Base-by-base conservation (phyloP, 352 stramenopile genomes). In the Nothophytophthora sp. region DNA sequence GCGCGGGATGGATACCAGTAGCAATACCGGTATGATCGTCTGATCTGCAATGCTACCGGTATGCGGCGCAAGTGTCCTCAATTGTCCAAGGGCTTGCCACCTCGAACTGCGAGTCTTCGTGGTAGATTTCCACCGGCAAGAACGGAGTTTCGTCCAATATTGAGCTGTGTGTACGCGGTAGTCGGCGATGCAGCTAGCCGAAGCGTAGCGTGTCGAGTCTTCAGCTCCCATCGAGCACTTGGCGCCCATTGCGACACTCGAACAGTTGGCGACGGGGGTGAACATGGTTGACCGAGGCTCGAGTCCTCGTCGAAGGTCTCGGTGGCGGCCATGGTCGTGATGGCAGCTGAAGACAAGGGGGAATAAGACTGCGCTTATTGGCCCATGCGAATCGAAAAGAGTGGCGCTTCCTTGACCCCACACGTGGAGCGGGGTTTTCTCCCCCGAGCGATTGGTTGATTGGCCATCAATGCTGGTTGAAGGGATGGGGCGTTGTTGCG, bases 271-370 rank as follows among this genome's bases (percentile, higher is more conserved):
- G 3, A 51, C 40, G n/a, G 47, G 43, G 15, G 19, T 64, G 40
- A 69, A 64, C 2, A 61, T 34, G 22, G 60, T 23, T 46, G 65
- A 18, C 39, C 54, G n/a, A 38, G 24, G 40, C 55, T 61, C 34
- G 48, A 61, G 19, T 51, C 28, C 0, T 46, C 54, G 49, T 65
- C 48, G 34, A 51, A 64, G 16, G 51, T 20, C 36, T 56, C 13
- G 11, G 63, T 28, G 4, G 43, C 53, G 5, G 53, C 54, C 51
- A 67, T 60, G 2, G 30, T 38, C 2, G 34, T 8, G 1, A 20
- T 8, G 7, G 25, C 23, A 16, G 50, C 33, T 28, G 29, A 49
- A 20, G 16, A n/a, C n/a, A n/a, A n/a, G n/a, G n/a, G n/a, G n/a
- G n/a, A n/a, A n/a, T n/a, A n/a, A n/a, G n/a, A n/a, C 23, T 12